These are phyloP conservation scores for Mycena filopes DNA, from an alignment of 768 basidiomycete genomes.

Conservation along the genomic window DNA sequence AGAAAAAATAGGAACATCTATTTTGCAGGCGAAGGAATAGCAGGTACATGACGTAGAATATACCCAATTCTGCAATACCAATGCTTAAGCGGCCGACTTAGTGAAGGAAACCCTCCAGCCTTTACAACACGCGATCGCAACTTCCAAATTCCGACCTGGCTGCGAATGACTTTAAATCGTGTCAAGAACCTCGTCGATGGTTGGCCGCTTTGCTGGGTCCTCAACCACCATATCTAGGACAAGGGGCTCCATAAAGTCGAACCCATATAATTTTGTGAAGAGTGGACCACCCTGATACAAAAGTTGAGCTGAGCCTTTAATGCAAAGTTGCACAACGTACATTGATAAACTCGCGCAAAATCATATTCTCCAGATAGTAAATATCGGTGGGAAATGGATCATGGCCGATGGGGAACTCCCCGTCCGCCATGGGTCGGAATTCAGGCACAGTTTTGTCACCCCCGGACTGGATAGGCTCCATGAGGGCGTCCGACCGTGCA, in stretches of 20 bases:
- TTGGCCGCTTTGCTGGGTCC: slow-evolving; percentile 44
- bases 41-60: not conserved
- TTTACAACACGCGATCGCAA: not conserved
- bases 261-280: not conserved
- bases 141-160: not conserved
- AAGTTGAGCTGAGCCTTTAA: not conserved
- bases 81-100: not conserved
- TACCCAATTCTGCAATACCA: not conserved
- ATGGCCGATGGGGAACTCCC: not conserved
- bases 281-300: not conserved
- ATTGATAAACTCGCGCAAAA: not conserved
- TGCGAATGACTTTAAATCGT: slow-evolving; percentile 39
- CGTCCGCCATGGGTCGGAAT: not conserved
- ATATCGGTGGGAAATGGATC: not conserved
- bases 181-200: slow-evolving; percentile 41
- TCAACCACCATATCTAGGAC: slow-evolving; percentile 45
- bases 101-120: not conserved
- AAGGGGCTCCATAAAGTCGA: slow-evolving; percentile 45
- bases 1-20: too few species aligned
- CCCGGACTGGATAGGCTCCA: not conserved
- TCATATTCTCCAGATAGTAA: not conserved
- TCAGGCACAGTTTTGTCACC: slow-evolving; percentile 1
- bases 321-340: not conserved
- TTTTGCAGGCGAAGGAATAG: not conserved
- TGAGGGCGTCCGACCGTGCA: not conserved